These are phyloP conservation scores for Cladosporium sp. DNA, from an alignment of 2,329 filamentous ascomycete species.

Conservation along the genomic window DNA sequence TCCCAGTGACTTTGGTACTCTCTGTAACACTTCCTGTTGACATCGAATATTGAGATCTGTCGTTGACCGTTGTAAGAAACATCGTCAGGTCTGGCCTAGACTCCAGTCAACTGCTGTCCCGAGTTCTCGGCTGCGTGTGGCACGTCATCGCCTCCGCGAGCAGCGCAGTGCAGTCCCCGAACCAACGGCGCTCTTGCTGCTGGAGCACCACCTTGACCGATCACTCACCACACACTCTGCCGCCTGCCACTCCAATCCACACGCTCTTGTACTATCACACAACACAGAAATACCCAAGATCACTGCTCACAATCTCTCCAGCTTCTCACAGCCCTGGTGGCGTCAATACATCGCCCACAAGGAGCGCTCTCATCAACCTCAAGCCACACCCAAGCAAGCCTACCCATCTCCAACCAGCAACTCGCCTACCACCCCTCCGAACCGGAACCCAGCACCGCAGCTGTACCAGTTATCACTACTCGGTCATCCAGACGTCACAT, in stretches of 20 bases:
- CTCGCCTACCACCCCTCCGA: neutral
- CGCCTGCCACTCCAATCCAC: neutral
- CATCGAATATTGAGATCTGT: neutral
- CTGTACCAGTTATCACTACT: neutral
- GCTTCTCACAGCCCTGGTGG: neutral
- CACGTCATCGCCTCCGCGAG: neutral
- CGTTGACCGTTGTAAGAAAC: neutral
- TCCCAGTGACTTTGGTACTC: neutral
- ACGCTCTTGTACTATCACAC: neutral
- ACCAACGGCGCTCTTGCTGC: neutral
- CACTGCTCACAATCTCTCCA: neutral
- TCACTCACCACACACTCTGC: neutral
- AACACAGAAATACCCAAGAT: neutral
- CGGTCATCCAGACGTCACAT: neutral
- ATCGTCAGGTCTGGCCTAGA: neutral
- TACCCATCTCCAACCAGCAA: neutral
- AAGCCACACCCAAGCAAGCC: constrained; percentile 2
- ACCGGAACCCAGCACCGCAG: neutral
- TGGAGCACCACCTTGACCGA: neutral
- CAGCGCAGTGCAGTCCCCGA: neutral
- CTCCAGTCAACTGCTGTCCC: neutral
- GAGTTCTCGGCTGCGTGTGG: neutral
- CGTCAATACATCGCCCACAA: neutral
- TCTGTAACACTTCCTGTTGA: neutral
- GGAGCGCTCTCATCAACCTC: neutral